phyloP scores from a whole-genome alignment of 305 asterid genomes.

The Vinca major region DNA sequence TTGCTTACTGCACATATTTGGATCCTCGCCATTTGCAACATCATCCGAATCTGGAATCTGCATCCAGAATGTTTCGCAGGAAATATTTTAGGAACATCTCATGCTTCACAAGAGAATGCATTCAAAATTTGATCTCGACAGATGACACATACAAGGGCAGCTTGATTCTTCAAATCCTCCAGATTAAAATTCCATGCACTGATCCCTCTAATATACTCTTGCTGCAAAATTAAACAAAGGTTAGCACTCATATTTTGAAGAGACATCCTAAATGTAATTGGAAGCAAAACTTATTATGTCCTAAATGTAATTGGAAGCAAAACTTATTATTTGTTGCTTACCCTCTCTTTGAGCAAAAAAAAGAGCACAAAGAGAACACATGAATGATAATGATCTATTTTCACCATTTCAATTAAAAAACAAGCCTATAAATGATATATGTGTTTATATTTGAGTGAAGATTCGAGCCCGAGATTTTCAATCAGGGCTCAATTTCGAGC shows the following conservation, averaged over 20 bases:
- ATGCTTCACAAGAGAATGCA: slow-evolving; percentile 6
- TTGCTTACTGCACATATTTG: slow-evolving; percentile 34
- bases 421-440: not conserved
- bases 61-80: slow-evolving; percentile 10
- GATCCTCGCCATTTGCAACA: slow-evolving; percentile 43
- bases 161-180: slow-evolving; percentile 90
- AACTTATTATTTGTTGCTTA: not conserved
- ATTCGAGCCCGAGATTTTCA: no score
- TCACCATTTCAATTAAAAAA: not conserved
- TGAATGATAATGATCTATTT: not conserved
- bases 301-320: not conserved
- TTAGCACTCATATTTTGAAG: not conserved
- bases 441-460: not conserved
- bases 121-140: slow-evolving; percentile 19
- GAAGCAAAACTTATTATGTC: not conserved
- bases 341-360: not conserved
- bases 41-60: slow-evolving; percentile 72
- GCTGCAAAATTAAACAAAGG: slow-evolving; percentile 38
- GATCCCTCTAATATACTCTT: slow-evolving; percentile 94
- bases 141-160: slow-evolving; percentile 63
- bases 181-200: slow-evolving; percentile 95
- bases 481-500: no score
- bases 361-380: not conserved
- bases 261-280: not conserved
- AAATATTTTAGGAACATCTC: slow-evolving; percentile 7